Evolutionary conservation across 2,329 filamentous ascomycete genomes (phyloP), one percentile per base, ranked within the genome.

Genomic region (Xylaria multiplex): DNA sequence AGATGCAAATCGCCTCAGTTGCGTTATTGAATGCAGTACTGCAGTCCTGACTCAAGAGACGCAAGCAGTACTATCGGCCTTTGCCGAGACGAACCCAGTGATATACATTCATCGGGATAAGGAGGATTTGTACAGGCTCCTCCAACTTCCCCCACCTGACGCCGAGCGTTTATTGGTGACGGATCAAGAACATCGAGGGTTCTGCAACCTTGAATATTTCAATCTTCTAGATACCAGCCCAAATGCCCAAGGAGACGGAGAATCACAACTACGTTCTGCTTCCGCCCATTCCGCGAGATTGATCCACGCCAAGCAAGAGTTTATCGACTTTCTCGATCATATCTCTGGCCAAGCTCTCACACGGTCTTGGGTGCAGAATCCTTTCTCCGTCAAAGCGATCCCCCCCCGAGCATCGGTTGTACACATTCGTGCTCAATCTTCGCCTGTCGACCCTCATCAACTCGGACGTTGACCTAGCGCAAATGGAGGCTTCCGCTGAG

Each of bases 151-250:
- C 2, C 71, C 71, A 4, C 79, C 83, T 6, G 83, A 86, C 48
- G 83, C 89, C 11, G 81, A 85, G 62, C 85, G 86, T 60, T 82
- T 91, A 45, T 79, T 91, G 2, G 79, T 81, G 35, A 84, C 82
- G 27, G 84, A 85, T 58, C 80, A 82, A 37, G 83, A 86, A 40
- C 86, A 91, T 70, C 83, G 89, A 60, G 80, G 81, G 6, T 90
- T 88, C 76, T 88, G 89, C 11, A 93, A 91, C 69, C 82, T 90
- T 60, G 90, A 93, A 73, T 93, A 91, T 74, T 92, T 87, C 79
- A 92, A 92, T 71, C 80, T 91, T 13, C 85, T 88, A 67, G 82
- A 83, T 62, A 74, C 79, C 2, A 80, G 81, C 55, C 77, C 77
- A 27, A 75, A 76, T 43, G 72, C 69, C 3, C 67, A 72, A 11